phyloP scores from a whole-genome alignment of 495 filamentous ascomycete genomes.

The Penicilliopsis zonata region DNA sequence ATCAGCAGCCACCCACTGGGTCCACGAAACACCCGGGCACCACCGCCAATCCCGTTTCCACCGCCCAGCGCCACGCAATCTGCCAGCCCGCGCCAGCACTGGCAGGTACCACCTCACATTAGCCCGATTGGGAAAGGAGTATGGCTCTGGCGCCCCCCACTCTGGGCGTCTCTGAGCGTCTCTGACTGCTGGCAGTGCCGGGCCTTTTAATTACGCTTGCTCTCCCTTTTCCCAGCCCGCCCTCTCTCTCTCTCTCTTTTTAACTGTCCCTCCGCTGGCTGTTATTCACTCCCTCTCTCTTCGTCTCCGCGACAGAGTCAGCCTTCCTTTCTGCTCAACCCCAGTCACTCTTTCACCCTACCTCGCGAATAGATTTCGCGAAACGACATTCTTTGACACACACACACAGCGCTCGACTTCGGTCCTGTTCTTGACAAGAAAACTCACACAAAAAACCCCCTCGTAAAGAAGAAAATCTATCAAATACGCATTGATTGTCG shows the following conservation, averaged over 20 bases:
- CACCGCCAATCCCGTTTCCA: background rate
- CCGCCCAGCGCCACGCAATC: background rate
- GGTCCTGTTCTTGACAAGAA: too few species aligned
- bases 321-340: slow-evolving; percentile 15
- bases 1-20: background rate
- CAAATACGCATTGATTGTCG: slow-evolving; percentile 13
- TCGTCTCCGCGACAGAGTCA: slow-evolving; percentile 12
- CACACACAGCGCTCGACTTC: slow-evolving; percentile 1
- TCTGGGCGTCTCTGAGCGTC: too few species aligned
- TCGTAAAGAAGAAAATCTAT: slow-evolving; percentile 3
- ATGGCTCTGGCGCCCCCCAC: too few species aligned
- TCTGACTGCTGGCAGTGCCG: background rate
- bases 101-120: too few species aligned
- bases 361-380: slow-evolving; percentile 39
- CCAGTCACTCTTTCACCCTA: slow-evolving; percentile 27
- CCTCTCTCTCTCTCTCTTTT: slow-evolving; percentile 12
- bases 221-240: slow-evolving; percentile 7
- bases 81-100: too few species aligned
- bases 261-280: slow-evolving; percentile 14
- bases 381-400: slow-evolving; percentile 11
- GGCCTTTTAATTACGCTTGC: background rate
- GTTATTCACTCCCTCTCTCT: slow-evolving; percentile 15
- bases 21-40: background rate
- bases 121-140: too few species aligned
- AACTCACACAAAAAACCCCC: too few species aligned